phyloP scores from a whole-genome alignment of 1,284 basidiomycete genomes.

The Takashimella koratensis region DNA sequence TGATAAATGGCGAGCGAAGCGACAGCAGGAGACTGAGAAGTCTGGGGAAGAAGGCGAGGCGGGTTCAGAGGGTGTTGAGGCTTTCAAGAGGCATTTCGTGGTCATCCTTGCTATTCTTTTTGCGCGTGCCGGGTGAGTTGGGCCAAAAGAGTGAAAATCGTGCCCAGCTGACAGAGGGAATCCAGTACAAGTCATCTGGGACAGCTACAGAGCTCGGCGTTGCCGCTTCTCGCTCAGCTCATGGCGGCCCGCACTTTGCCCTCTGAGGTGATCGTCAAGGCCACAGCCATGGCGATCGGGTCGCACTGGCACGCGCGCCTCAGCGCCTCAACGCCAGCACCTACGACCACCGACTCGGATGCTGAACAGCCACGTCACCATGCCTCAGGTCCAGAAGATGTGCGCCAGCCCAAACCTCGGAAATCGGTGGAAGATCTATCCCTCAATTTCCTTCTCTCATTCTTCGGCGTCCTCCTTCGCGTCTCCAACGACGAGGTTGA shows the following conservation, averaged over 20 bases:
- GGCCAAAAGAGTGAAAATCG: too few relatives aligned
- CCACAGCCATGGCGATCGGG: conserved; percentile 69
- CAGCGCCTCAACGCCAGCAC: conserved; percentile 44
- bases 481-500: conserved; percentile 59
- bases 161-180: conserved; percentile 1
- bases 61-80: conserved; percentile 53
- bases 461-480: conserved; percentile 65
- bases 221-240: conserved; percentile 44
- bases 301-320: conserved; percentile 78
- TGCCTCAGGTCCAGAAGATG: conserved; percentile 16
- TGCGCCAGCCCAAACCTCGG: conserved; percentile 20
- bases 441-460: conserved; percentile 66
- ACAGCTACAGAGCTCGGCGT: conserved; percentile 14
- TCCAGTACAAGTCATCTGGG: conserved; percentile 41
- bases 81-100: conserved; percentile 67
- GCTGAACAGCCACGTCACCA: conserved; percentile 38
- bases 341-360: conserved; percentile 1
- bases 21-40: conserved; percentile 36
- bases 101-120: conserved; percentile 55
- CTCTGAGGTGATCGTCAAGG: conserved; percentile 69
- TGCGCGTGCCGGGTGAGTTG: conserved; percentile 48
- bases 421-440: conserved; percentile 61
- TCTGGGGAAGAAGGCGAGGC: conserved; percentile 34
- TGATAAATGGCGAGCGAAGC: conserved; percentile 51
- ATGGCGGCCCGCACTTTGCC: conserved; percentile 68